Conservation (phyloP, 2,329 filamentous ascomycete species). For the Nemania serpens region DNA sequence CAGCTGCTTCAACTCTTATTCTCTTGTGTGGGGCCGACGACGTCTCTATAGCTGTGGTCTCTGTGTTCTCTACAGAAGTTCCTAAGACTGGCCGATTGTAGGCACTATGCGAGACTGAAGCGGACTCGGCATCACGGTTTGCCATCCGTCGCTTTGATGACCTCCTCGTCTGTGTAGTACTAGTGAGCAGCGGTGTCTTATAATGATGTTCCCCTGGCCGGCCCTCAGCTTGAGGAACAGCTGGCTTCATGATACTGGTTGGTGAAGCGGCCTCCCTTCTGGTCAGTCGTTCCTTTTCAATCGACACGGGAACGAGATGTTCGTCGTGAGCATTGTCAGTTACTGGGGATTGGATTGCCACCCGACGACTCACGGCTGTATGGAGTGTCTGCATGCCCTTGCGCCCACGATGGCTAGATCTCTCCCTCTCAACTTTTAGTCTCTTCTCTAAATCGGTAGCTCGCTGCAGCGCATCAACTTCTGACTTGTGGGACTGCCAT, state of each 20-base stretch:
- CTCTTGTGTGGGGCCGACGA: slow-evolving; percentile 6
- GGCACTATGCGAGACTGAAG: slow-evolving; percentile 32
- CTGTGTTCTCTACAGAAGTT: neutral
- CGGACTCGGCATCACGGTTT: slow-evolving; percentile 24
- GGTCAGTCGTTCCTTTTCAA: slow-evolving; percentile 38
- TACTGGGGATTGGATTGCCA: slow-evolving; percentile 35
- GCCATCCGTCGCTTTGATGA: slow-evolving; percentile 17
- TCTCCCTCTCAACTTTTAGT: slow-evolving; percentile 1
- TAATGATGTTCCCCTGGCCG: slow-evolving; percentile 15
- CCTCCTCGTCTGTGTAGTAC: neutral
- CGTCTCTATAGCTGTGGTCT: neutral
- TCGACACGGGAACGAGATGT: slow-evolving; percentile 31
- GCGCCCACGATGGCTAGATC: neutral
- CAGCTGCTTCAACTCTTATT: slow-evolving; percentile 12
- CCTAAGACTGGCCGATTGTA: slow-evolving; percentile 41
- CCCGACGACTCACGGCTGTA: slow-evolving; percentile 30
- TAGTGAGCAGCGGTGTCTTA: neutral
- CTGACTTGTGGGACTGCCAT: slow-evolving; percentile 25
- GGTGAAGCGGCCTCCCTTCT: slow-evolving; percentile 34
- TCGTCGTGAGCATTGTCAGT: slow-evolving; percentile 30
- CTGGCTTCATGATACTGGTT: slow-evolving; percentile 39
- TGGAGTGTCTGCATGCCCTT: neutral
- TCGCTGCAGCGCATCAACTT: slow-evolving; percentile 19
- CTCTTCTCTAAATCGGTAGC: slow-evolving; percentile 13
- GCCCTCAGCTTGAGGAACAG: neutral